A percentile compares a stretch with the other conserved stretches of the same genome.
These are phyloP conservation scores for Crucihimalaya himalaica DNA, from an alignment of 345 rosid species.

Conservation along the genomic window DNA sequence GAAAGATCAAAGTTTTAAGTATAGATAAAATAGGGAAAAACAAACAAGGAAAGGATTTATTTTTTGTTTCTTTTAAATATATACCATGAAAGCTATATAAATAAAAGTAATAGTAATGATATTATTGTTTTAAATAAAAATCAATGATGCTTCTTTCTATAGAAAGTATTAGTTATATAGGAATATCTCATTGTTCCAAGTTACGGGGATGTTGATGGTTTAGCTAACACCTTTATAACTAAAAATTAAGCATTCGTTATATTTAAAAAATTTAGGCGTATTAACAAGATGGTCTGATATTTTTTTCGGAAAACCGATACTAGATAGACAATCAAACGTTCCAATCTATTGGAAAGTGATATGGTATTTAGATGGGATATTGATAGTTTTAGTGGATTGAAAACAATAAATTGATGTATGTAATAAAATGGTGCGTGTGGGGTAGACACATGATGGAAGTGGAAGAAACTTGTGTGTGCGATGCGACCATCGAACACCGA, in stretches of 20 bases:
- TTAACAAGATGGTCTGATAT: neutral
- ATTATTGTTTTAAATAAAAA: neutral
- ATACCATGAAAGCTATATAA: neutral
- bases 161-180: neutral
- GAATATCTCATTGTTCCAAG: neutral
- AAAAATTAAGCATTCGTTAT: neutral
- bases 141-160: neutral
- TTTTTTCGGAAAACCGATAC: neutral
- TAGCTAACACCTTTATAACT: neutral
- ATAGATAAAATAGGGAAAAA: neutral
- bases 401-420: neutral
- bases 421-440: constrained; percentile 23
- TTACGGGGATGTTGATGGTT: neutral
- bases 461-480: constrained; percentile 28
- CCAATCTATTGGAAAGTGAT: neutral
- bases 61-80: too few species aligned
- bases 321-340: neutral
- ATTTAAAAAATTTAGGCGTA: neutral
- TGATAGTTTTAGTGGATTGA: constrained; percentile 2
- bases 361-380: neutral
- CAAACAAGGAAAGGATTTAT: neutral
- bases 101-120: neutral
- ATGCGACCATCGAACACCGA: constrained; percentile 34
- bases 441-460: constrained; percentile 19
- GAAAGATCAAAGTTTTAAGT: neutral